Conservation (phyloP, 148 eudicot genomes). For the Silene uniflora region DNA sequence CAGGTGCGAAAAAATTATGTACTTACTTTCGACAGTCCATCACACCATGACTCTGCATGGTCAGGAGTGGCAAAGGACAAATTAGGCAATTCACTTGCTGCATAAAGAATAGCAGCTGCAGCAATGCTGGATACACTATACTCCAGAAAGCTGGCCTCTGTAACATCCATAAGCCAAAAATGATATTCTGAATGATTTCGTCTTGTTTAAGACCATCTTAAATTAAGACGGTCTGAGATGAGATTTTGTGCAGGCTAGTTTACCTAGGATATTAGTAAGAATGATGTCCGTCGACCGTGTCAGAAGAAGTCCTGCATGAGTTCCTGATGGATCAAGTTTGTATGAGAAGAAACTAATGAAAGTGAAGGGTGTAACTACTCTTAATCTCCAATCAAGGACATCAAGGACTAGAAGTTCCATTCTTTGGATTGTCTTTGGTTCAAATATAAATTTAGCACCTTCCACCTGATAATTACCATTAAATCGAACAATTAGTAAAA, state of each 20-base stretch:
- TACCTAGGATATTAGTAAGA: slow-evolving; percentile 72
- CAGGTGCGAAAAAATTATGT: background rate
- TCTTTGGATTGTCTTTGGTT: slow-evolving; percentile 63
- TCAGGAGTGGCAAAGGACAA: slow-evolving; percentile 62
- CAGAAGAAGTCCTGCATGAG: slow-evolving; percentile 41
- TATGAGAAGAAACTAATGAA: slow-evolving; percentile 61
- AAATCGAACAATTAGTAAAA: background rate
- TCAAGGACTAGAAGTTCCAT: slow-evolving; percentile 79
- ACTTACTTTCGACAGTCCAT: slow-evolving; percentile 81
- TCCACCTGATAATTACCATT: slow-evolving; percentile 41
- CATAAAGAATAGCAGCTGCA: slow-evolving; percentile 72
- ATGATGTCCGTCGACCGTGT: slow-evolving; percentile 66
- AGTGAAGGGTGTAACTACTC: slow-evolving; percentile 64
- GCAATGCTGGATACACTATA: slow-evolving; percentile 88
- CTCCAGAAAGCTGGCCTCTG: slow-evolving; percentile 73
- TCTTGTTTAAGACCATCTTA: no score
- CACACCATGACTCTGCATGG: slow-evolving; percentile 79
- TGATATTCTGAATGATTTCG: background rate
- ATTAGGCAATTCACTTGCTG: slow-evolving; percentile 69
- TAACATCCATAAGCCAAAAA: slow-evolving; percentile 23
- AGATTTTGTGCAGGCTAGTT: no score
- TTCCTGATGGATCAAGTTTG: slow-evolving; percentile 62
- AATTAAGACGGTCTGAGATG: no score
- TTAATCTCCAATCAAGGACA: slow-evolving; percentile 75
- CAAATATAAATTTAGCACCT: slow-evolving; percentile 61